These are phyloP conservation scores for Erodium maritimum DNA, from an alignment of 345 rosid species.

Conservation along the genomic window DNA sequence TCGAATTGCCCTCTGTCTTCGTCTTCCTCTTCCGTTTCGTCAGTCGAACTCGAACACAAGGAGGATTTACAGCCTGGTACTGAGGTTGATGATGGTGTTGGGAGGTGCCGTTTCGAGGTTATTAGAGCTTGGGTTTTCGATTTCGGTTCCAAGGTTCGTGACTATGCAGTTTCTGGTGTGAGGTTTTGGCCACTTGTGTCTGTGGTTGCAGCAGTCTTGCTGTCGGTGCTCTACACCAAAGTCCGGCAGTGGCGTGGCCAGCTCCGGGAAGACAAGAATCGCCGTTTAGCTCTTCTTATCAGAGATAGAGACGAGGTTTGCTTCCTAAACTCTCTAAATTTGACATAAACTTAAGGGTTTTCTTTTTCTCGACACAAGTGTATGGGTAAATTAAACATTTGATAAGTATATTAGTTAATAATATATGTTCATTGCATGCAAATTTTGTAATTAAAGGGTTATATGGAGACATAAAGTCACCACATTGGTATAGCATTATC, in stretches of 20 bases:
- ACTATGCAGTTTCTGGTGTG: neutral
- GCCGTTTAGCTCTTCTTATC: constrained; percentile 15
- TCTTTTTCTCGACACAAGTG: too few relatives aligned
- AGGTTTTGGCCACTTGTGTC: neutral
- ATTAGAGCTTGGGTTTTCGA: neutral
- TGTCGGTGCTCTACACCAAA: constrained; percentile 10
- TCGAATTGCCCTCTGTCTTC: constrained; percentile 7
- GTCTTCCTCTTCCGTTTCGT: constrained; percentile 1
- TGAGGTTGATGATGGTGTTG: constrained; percentile 1
- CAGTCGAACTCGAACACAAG: neutral
- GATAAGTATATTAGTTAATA: too few relatives aligned
- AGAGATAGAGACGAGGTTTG: constrained; percentile 42
- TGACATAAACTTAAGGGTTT: too few relatives aligned
- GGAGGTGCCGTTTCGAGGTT: neutral
- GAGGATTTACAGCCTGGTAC: constrained; percentile 1
- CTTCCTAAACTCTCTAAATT: neutral
- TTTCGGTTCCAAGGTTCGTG: neutral
- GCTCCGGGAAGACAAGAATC: constrained; percentile 14
- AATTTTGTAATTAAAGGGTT: neutral
- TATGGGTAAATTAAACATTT: too few relatives aligned
- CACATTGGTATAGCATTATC: neutral
- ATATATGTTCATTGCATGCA: too few relatives aligned
- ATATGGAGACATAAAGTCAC: neutral
- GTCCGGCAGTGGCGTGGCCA: constrained; percentile 20
- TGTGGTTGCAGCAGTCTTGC: constrained; percentile 17